phyloP scores from a whole-genome alignment of 78 protist species.

The Emiliania huxleyi region DNA sequence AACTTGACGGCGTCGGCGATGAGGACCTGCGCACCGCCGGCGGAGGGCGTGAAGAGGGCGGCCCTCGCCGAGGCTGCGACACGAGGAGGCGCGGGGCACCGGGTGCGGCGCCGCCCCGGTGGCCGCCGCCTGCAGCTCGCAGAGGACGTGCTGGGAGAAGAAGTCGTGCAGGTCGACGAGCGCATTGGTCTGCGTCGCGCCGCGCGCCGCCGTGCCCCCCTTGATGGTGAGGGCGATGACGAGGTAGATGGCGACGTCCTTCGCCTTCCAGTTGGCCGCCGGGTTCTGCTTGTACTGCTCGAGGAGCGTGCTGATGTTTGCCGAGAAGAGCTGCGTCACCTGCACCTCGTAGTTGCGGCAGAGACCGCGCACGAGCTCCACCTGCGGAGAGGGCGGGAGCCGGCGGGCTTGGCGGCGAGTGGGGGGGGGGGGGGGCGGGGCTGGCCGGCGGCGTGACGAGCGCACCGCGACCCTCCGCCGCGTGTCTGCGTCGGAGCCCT shows the following conservation, averaged over 20 bases:
- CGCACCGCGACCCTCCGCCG: slow-evolving; percentile 80
- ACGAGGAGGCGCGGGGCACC: too few species aligned
- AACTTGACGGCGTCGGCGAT: slow-evolving; percentile 87
- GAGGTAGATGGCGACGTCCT: slow-evolving; percentile 88
- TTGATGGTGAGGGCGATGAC: slow-evolving; percentile 82
- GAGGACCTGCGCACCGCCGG: too few species aligned
- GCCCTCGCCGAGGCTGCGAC: too few species aligned
- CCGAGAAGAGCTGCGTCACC: slow-evolving; percentile 61
- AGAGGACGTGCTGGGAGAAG: slow-evolving; percentile 44
- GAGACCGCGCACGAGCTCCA: slow-evolving; percentile 83
- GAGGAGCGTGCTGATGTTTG: slow-evolving; percentile 50
- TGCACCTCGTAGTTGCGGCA: slow-evolving; percentile 70
- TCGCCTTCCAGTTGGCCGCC: slow-evolving; percentile 71
- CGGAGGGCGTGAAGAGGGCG: too few species aligned
- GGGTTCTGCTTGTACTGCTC: slow-evolving; percentile 21
- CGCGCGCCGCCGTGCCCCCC: background rate
- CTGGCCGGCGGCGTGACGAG: too few species aligned
- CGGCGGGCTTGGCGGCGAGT: too few species aligned
- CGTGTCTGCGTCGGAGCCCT: slow-evolving; percentile 85
- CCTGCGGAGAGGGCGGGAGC: too few species aligned
- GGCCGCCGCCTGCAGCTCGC: slow-evolving; percentile 23
- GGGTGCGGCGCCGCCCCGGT: slow-evolving; percentile 3
- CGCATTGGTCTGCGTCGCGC: slow-evolving; percentile 49
- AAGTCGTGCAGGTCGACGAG: slow-evolving; percentile 59
- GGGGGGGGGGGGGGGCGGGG: too few species aligned